A percentile compares a stretch with the other conserved stretches of the same genome.
phyloP scores from a whole-genome alignment of 108 stramenopile genomes.

The Parietichytrium sp. region DNA sequence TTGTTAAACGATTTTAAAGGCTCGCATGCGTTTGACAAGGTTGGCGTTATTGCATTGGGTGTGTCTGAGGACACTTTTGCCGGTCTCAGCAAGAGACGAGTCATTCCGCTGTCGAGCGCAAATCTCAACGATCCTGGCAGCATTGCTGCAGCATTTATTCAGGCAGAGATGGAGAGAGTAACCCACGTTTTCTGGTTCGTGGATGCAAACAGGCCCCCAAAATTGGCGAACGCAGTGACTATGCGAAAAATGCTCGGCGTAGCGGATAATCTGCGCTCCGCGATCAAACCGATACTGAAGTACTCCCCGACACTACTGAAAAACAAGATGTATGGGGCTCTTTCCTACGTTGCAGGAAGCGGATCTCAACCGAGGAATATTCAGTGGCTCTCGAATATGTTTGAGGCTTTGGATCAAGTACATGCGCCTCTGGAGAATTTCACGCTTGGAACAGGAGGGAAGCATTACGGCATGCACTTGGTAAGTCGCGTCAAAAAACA shows the following conservation, averaged over 20 bases:
- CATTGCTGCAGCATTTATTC: background rate
- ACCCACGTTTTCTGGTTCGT: slow-evolving; percentile 21
- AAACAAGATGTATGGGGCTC: background rate
- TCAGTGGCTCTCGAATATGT: background rate
- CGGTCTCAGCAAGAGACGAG: background rate
- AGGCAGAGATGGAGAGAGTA: background rate
- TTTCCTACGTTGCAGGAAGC: background rate
- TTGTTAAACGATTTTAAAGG: background rate
- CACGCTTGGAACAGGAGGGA: background rate
- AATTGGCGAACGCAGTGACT: background rate
- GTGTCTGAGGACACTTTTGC: background rate
- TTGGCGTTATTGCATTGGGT: background rate
- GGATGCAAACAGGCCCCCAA: background rate
- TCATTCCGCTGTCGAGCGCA: background rate
- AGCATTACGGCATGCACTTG: slow-evolving; percentile 25
- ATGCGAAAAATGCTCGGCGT: background rate
- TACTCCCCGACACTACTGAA: background rate
- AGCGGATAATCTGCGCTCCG: background rate
- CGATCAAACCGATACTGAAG: background rate
- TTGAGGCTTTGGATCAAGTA: background rate
- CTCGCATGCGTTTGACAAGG: background rate
- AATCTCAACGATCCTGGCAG: background rate
- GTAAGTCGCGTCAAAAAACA: too few species aligned
- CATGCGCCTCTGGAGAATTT: background rate
- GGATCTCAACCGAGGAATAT: background rate